Conservation (phyloP, 1,284 basidiomycete species). For the Rhodotorula sp. region DNA sequence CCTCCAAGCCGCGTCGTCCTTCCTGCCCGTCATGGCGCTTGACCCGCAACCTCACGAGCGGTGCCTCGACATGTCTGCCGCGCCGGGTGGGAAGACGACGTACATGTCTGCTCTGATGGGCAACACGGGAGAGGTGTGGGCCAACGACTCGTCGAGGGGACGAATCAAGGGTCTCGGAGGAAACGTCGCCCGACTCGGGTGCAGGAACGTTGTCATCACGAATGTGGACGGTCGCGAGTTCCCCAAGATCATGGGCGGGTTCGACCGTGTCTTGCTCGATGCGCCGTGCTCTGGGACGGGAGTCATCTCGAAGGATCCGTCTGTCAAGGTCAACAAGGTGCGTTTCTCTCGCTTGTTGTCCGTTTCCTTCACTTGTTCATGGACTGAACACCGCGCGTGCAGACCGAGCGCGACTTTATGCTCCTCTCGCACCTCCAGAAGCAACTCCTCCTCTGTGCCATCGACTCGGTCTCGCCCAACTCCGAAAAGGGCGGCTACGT, state of each 20-base stretch:
- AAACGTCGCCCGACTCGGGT: constrained; percentile 94
- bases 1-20: constrained; percentile 97
- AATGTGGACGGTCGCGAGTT: constrained; percentile 98
- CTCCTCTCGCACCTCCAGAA: constrained; percentile 96
- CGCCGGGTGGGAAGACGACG: constrained; percentile 96
- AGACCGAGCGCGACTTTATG: constrained; percentile 93
- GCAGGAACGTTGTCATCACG: constrained; percentile 96
- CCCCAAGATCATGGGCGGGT: constrained; percentile 99
- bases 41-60: constrained; percentile 90
- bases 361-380: neutral
- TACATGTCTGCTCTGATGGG: constrained; percentile 95
- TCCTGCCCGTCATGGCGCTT: constrained; percentile 97
- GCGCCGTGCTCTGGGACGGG: constrained; percentile 98
- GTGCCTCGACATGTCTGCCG: constrained; percentile 97
- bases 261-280: constrained; percentile 92
- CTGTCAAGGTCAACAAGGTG: constrained; percentile 98
- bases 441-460: constrained; percentile 95
- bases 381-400: neutral
- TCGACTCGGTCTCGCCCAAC: constrained; percentile 88
- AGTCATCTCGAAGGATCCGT: constrained; percentile 95
- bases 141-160: constrained; percentile 93
- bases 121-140: constrained; percentile 97
- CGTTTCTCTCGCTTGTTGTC: constrained; percentile 31
- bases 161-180: constrained; percentile 95
- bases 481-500: constrained; percentile 90